Evolutionary conservation across 257 asterid genomes (phyloP).

Genomic region (Solanum etuberosum): DNA sequence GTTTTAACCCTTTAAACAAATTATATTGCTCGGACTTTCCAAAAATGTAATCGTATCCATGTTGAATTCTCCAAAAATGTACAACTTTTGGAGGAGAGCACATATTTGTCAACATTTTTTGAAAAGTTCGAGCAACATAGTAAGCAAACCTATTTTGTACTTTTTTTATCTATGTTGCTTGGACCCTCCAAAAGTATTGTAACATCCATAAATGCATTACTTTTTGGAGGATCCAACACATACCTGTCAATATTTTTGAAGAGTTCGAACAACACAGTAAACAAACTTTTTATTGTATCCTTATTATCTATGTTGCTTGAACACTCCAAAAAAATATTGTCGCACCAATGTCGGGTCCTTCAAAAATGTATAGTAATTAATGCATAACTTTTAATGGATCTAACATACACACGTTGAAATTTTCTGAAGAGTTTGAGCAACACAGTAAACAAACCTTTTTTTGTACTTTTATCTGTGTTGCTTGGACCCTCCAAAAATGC

Average conservation of each 20-base stretch:
- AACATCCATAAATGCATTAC: not conserved
- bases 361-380: not conserved
- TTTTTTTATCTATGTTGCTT: not conserved
- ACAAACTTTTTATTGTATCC: not conserved
- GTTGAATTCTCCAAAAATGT: not conserved
- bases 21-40: fast-evolving
- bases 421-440: not conserved
- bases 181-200: not conserved
- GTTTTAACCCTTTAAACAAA: not conserved
- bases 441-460: not conserved
- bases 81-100: not conserved
- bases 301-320: not conserved
- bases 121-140: not conserved
- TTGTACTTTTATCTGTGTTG: not conserved
- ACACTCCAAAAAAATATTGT: not conserved
- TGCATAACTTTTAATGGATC: not conserved
- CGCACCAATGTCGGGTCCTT: not conserved
- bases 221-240: not conserved
- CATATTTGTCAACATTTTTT: not conserved
- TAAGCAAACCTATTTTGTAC: not conserved
- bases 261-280: not conserved
- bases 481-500: not conserved
- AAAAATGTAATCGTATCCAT: fast-evolving
- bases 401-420: not conserved
- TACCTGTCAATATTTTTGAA: not conserved